Percentiles rank a stretch among this genome's conserved stretches.
phyloP scores from a whole-genome alignment of 352 stramenopile genomes.

The Phytophthora melonis region DNA sequence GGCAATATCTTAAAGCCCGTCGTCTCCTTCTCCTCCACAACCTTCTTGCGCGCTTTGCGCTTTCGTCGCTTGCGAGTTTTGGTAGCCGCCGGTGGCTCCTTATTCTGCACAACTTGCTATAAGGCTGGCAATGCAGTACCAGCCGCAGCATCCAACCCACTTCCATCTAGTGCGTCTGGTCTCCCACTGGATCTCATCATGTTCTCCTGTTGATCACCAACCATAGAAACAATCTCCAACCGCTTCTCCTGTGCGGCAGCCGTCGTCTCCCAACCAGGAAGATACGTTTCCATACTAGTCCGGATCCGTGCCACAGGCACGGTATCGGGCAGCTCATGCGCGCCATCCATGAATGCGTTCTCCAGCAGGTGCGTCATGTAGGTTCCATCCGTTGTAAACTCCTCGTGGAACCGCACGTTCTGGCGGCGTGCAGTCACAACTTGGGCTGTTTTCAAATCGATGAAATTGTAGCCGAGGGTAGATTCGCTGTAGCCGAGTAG shows the following conservation, averaged over 20 bases:
- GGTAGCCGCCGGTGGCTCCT: slow-evolving; percentile 4
- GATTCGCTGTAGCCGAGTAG: slow-evolving; percentile 14
- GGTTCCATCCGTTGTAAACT: slow-evolving; percentile 3
- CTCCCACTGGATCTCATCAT: slow-evolving; percentile 1
- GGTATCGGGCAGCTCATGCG: slow-evolving; percentile 4
- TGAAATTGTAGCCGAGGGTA: slow-evolving; percentile 15
- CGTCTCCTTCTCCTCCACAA: slow-evolving; percentile 8
- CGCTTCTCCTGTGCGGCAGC: background rate
- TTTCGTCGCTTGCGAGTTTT: background rate
- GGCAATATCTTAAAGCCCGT: slow-evolving; percentile 4
- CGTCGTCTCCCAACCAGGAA: background rate
- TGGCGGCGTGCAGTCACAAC: slow-evolving; percentile 2
- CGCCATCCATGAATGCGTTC: slow-evolving; percentile 6
- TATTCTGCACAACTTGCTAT: background rate
- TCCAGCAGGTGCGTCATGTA: slow-evolving; percentile 8
- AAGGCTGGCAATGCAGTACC: background rate
- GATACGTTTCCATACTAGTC: slow-evolving; percentile 15
- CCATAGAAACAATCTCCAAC: background rate
- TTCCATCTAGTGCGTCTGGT: background rate
- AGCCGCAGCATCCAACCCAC: background rate
- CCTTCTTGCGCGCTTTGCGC: slow-evolving; percentile 1
- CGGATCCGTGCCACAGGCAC: slow-evolving; percentile 10
- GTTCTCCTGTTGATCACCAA: background rate
- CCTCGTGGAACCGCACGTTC: slow-evolving; percentile 12
- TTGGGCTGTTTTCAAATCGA: slow-evolving; percentile 1